Percentiles rank a stretch among this genome's conserved stretches.
Conservation (phyloP, 179 eudicot genomes). For the Nepenthes alata region DNA sequence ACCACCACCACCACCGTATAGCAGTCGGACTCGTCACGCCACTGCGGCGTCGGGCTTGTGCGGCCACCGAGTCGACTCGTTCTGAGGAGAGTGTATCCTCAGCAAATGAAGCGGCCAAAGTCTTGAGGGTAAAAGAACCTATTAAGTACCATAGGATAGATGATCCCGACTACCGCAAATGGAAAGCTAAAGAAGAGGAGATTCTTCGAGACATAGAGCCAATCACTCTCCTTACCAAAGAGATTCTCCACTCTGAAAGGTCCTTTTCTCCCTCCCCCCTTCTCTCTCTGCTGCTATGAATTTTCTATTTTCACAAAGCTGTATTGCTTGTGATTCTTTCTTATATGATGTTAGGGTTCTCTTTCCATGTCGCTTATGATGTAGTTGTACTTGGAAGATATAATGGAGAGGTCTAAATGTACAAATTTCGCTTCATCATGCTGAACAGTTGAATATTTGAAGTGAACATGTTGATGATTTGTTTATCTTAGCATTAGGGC, state of each 20-base stretch:
- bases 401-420: too few relatives aligned
- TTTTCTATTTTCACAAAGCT: not conserved
- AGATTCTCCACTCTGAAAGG: slow-evolving; percentile 68
- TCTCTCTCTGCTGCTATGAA: not conserved
- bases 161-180: slow-evolving; percentile 33
- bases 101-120: slow-evolving; percentile 11
- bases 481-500: too few relatives aligned
- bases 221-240: slow-evolving; percentile 32
- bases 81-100: slow-evolving; percentile 15
- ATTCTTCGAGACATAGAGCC: slow-evolving; percentile 53
- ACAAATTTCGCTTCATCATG: too few relatives aligned
- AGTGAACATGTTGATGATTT: too few relatives aligned
- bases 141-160: slow-evolving; percentile 21
- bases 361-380: too few relatives aligned
- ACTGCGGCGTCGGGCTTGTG: slow-evolving; percentile 19
- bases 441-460: too few relatives aligned
- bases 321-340: too few relatives aligned
- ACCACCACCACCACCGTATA: slow-evolving; percentile 15
- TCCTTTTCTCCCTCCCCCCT: slow-evolving; percentile 4
- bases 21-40: slow-evolving; percentile 11
- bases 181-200: slow-evolving; percentile 47
- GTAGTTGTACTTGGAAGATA: too few relatives aligned
- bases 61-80: slow-evolving; percentile 19
- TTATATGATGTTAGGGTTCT: too few relatives aligned
- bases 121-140: slow-evolving; percentile 18